phyloP scores from a whole-genome alignment of 306 rosid genomes.

The Rosa chinensis region DNA sequence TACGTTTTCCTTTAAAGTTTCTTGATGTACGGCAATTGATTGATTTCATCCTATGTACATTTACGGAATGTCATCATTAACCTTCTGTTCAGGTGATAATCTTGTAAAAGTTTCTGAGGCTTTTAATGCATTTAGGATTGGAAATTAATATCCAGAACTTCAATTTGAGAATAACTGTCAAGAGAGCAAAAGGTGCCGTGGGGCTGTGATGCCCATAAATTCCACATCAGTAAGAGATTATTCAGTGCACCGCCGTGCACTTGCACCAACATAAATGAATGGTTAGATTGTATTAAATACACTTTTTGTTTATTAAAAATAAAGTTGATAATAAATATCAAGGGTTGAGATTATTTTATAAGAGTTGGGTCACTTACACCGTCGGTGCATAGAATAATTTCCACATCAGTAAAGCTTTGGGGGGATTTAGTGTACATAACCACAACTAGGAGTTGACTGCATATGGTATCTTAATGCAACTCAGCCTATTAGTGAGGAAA shows the following conservation, averaged over 20 bases:
- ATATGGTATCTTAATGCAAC: background rate
- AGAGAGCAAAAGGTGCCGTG: background rate
- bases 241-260: too few species aligned
- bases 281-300: too few species aligned
- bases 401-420: background rate
- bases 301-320: too few species aligned
- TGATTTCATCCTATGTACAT: background rate
- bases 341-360: too few species aligned
- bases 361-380: too few species aligned
- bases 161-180: background rate
- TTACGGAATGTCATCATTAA: background rate
- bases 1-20: constrained; percentile 20
- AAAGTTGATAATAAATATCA: too few species aligned
- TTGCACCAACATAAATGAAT: too few species aligned
- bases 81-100: background rate
- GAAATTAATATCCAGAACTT: background rate
- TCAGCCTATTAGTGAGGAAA: background rate
- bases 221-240: background rate
- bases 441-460: background rate
- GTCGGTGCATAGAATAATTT: too few species aligned
- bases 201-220: background rate
- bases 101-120: background rate
- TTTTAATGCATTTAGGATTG: background rate
- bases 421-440: background rate
- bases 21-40: background rate